Base-by-base conservation (phyloP, 768 basidiomycete species). In the Multifurca ochricompacta region DNA sequence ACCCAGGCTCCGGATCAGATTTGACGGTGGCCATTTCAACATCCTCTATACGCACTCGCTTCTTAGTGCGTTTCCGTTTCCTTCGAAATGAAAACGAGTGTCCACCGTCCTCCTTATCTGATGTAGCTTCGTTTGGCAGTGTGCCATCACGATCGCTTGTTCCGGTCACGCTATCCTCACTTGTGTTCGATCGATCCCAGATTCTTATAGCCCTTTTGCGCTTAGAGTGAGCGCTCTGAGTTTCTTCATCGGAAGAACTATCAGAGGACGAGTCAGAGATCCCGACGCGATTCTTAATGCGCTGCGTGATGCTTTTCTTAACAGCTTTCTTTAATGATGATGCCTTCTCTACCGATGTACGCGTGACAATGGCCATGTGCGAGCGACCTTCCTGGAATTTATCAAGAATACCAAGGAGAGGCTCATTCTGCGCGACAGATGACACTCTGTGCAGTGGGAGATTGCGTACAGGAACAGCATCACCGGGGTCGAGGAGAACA, bases 351-450 rank as follows among this genome's bases (percentile, higher is more conserved):
- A 67, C 63, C 53, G 67, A 69, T 61, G 68, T 65, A 35, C 68
- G 65, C 28, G 67, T 67, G 23, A 93, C 89, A 61, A 94, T 87
- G 19, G 91, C 91, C 80, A 95, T 93, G 66, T 95, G 91, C 37
- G 86, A 89, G 28, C 89, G 77, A 4, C 90, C 91, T 64, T 91
- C 90, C 67, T 93, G 91, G 67, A 94, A 94, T 56, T 76, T 85
- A 67, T 93, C 91, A 30, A 94, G 74, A 57, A 92, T 88, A 23
- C 86, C 82, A 13, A 93, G 77, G 1, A 95, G 73, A 21, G 91
- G 79, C 67, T 91, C 88, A 62, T 94, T 91, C 40, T 83, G 85
- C 2, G 91, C 87, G 3, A 94, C 87, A 49, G 86, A 87, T 0
- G 85, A 87, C 6, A 93, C 87, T 63, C 84, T 88, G 69, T 92